Conservation (phyloP, 441 rosid species). For the Geranium incanum region DNA sequence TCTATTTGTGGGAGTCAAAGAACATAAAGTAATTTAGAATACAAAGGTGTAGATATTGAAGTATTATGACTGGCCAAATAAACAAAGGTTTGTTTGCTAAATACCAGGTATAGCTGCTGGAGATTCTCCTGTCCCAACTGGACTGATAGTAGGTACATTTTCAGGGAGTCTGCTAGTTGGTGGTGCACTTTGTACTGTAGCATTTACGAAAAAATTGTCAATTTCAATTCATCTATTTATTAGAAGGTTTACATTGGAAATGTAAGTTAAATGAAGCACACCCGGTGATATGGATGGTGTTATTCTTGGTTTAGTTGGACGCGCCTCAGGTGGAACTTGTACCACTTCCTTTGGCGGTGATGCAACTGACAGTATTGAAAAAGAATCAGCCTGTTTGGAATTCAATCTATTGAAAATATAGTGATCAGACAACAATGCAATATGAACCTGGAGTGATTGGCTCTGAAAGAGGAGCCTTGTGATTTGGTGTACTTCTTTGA, state of each 20-base stretch:
- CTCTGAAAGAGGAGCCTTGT: conserved; percentile 21
- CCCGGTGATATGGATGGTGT: conserved; percentile 24
- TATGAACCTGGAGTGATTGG: conserved; percentile 35
- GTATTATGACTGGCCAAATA: too few relatives aligned
- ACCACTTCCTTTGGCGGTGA: conserved; percentile 29
- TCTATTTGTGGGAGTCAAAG: too few relatives aligned
- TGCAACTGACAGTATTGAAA: conserved; percentile 21
- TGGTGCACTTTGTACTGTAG: conserved; percentile 32
- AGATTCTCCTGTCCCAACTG: conserved; percentile 32
- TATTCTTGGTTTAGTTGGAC: conserved; percentile 20
- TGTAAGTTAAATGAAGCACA: conserved; percentile 13
- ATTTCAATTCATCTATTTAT: not conserved
- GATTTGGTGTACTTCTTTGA: not conserved
- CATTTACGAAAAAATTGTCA: conserved; percentile 13
- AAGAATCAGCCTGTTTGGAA: conserved; percentile 12
- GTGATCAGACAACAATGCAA: conserved; percentile 9
- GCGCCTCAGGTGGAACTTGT: conserved; percentile 22
- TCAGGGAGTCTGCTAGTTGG: conserved; percentile 28
- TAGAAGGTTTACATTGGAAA: conserved; percentile 14
- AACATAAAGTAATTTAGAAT: too few relatives aligned
- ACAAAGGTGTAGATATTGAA: too few relatives aligned
- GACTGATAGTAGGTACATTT: conserved; percentile 33
- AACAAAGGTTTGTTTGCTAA: too few relatives aligned
- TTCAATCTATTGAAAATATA: not conserved
- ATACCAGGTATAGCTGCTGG: too few relatives aligned